Base-by-base conservation (phyloP, 1,139 yeast genomes). In the Geotrichum candidum region DNA sequence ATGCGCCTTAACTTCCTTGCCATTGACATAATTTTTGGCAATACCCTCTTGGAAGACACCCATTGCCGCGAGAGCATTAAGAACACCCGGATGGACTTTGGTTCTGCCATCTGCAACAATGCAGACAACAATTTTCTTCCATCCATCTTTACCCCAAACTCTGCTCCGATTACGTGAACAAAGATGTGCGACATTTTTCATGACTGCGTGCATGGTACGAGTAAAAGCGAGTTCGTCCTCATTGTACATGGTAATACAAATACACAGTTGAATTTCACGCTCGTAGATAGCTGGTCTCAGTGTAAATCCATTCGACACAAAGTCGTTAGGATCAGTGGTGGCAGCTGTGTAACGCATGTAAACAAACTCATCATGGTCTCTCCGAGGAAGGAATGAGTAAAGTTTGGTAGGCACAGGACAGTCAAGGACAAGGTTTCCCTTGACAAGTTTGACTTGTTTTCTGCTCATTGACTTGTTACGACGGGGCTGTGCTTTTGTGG, bases 21-120 rank as follows among this genome's bases (percentile, higher is more conserved):
- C 90, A 73, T 94, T 94, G 61, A 94, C 98, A 66, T 82, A 88
- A 45, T 96, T 92, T 72, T 96, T 87, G 57, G 99, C 96, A 75
- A 94, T 88, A 60, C 96, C 97, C 65, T 91, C 98, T 74, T 94
- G 99, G 74, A 90, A 94, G 58, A 95, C 89, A 67, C 99, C 99
- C 76, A 95, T 85, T 0, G 97, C 96, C 0, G 97, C 90, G 61
- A 94, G 79, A 58, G 89, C 83, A 73, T 91, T 96, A 60, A 92
- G 77, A 1, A 92, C 94, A 22, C 95, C 86, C 33, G 88, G 88
- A 68, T 85, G 82, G 56, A 94, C 87, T 71, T 90, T 91, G 63
- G 88, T 84, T 76, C 99, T 85, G 68, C 99, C 99, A 77, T 94
- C 99, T 54, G 96, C 85, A 41, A 92, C 90, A 69, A 94, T 87